Evolutionary conservation across 2,329 filamentous ascomycete genomes (phyloP).

Genomic region (Cryphonectria naterciae): DNA sequence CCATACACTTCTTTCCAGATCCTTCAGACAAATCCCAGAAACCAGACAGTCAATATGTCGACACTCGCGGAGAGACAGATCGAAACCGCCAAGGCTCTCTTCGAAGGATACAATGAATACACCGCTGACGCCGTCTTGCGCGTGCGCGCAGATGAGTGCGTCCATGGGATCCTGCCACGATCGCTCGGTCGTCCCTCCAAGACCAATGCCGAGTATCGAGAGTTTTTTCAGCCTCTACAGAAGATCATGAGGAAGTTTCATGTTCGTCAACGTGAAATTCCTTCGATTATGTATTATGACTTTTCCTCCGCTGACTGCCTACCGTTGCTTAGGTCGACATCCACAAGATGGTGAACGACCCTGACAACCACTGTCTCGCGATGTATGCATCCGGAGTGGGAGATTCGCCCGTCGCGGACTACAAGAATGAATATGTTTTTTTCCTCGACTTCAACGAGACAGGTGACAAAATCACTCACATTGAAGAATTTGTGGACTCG

Average conservation of each 20-base stretch:
- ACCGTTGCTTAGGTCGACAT: background rate
- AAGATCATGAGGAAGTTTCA: background rate
- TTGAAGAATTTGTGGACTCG: background rate
- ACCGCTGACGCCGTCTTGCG: slow-evolving; percentile 1
- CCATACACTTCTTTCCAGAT: background rate
- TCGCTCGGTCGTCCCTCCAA: background rate
- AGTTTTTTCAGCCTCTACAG: background rate
- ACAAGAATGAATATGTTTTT: slow-evolving; percentile 2
- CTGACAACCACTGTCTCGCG: background rate
- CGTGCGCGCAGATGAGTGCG: background rate
- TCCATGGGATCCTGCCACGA: background rate
- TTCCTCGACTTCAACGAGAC: background rate
- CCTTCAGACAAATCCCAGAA: background rate
- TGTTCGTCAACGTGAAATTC: background rate
- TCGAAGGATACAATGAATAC: background rate
- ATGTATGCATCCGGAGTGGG: background rate
- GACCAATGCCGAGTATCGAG: background rate
- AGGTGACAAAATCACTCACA: background rate
- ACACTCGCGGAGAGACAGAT: background rate
- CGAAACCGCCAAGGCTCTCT: background rate
- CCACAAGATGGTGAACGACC: slow-evolving; percentile 1
- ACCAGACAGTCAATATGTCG: background rate
- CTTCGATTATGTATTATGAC: background rate
- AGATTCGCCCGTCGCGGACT: background rate
- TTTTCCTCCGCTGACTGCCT: background rate